Base-by-base conservation (phyloP, 1,139 yeast species). In the Taphrina betulina region DNA sequence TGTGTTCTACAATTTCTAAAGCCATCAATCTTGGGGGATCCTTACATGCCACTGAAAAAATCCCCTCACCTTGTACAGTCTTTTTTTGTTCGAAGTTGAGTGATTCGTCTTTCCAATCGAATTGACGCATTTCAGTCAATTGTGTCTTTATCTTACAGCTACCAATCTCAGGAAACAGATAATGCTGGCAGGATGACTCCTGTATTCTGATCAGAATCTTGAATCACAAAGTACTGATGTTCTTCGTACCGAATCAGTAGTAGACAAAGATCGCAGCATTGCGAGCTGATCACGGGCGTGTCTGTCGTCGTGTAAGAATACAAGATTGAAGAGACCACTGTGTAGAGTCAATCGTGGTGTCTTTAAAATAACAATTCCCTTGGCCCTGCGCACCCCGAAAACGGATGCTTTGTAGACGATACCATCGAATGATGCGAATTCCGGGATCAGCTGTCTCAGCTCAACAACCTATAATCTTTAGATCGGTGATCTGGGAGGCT, bases 21-120 rank as follows among this genome's bases (percentile, higher is more conserved):
- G 43, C 42, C n/a, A 1, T 31, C 23, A 26, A 24, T 4, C n/a
- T n/a, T n/a, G n/a, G n/a, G n/a, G n/a, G n/a, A n/a, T n/a, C n/a
- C n/a, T n/a, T 7, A 26, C 7, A 7, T 12, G 31, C 31, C 31
- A 26, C 10, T 26, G 7, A 12, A 26, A 26, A 26, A 26, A 26
- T 26, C 12, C 12, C 31, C 10, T 26, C 14, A 58, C 62, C 33
- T 45, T 51, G 50, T 43, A 53, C 41, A 16, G 46, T 41, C 22
- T 31, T 42, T 36, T 40, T 42, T 24, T 60, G 63, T 48, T 60
- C 63, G 31, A 29, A 50, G 24, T 60, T 60, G 33, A 60, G 56
- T 3, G 31, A 41, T 3, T 26, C 5, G 35, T 60, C 63, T 24
- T 38, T 43, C 62, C 63, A 60, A 5, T 52, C 51, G n/a, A 53